A percentile compares a stretch with the other conserved stretches of the same genome.
phyloP scores from a whole-genome alignment of 2,329 filamentous ascomycete genomes.

The Pleomassaria siparia region DNA sequence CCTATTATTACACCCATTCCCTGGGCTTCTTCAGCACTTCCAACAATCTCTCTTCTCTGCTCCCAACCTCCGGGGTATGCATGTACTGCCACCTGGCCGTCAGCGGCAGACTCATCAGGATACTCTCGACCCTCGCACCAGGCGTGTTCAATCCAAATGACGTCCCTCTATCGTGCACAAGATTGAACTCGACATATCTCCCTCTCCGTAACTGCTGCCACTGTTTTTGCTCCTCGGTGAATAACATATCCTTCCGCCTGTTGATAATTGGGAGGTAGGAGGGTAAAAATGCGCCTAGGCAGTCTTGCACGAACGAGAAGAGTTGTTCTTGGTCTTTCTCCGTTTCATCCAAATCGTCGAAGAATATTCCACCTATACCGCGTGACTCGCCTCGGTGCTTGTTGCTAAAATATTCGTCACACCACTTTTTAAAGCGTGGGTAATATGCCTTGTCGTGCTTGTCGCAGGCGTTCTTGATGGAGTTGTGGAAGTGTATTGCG shows the following conservation, averaged over 20 bases:
- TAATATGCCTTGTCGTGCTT: slow-evolving; percentile 91
- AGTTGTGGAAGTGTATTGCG: slow-evolving; percentile 92
- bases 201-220: slow-evolving; percentile 96
- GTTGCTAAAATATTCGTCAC: slow-evolving; percentile 94
- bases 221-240: slow-evolving; percentile 79
- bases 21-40: slow-evolving; percentile 66
- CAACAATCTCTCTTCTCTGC: slow-evolving; percentile 76
- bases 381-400: slow-evolving; percentile 86
- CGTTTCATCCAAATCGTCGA: slow-evolving; percentile 89
- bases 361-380: slow-evolving; percentile 95
- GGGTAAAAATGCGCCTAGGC: slow-evolving; percentile 83
- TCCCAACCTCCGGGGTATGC: slow-evolving; percentile 77
- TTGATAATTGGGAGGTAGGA: slow-evolving; percentile 88
- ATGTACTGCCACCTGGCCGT: slow-evolving; percentile 96
- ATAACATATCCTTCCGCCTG: slow-evolving; percentile 88
- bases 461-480: slow-evolving; percentile 90
- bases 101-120: slow-evolving; percentile 92
- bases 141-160: slow-evolving; percentile 93
- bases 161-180: slow-evolving; percentile 94
- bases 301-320: slow-evolving; percentile 86
- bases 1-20: slow-evolving; percentile 54
- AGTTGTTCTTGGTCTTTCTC: slow-evolving; percentile 86
- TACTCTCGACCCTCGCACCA: slow-evolving; percentile 89
- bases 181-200: slow-evolving; percentile 98
- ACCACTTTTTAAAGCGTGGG: slow-evolving; percentile 95